These are phyloP conservation scores for Cladosporium austrohemisphaericum DNA, from an alignment of 2,329 filamentous ascomycete species.

Conservation along the genomic window DNA sequence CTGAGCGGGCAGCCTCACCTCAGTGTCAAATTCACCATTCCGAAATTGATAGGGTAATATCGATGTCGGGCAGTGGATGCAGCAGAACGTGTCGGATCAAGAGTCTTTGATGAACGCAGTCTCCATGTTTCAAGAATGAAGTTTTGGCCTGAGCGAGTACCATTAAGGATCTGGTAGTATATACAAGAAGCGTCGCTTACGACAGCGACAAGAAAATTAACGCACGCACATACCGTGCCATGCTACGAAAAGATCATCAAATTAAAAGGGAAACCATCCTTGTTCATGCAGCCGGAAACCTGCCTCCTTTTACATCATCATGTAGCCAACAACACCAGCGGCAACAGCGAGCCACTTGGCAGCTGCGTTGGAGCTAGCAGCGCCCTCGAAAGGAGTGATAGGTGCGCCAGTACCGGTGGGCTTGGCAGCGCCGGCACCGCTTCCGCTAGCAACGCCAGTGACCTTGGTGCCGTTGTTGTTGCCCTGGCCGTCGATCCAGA, in stretches of 20 bases:
- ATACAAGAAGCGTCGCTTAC: background rate
- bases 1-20: too few species aligned
- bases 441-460: constrained; percentile 6
- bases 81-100: too few species aligned
- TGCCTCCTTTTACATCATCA: background rate
- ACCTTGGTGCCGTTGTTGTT: constrained; percentile 6
- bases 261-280: background rate
- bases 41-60: too few species aligned
- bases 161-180: too few species aligned
- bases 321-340: background rate
- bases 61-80: too few species aligned
- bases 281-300: background rate
- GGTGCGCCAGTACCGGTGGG: background rate
- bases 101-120: too few species aligned
- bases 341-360: constrained; percentile 1
- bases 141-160: too few species aligned
- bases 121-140: too few species aligned
- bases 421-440: constrained; percentile 4
- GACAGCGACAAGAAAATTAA: background rate
- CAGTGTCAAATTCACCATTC: too few species aligned
- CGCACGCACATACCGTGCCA: background rate
- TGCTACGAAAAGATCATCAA: constrained; percentile 4
- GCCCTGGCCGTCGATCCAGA: background rate
- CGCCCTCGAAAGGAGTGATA: constrained; percentile 3
- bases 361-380: constrained; percentile 1